Conservation (phyloP, 805 yeast genomes). For the Zygosaccharomyces kombuchaensis region DNA sequence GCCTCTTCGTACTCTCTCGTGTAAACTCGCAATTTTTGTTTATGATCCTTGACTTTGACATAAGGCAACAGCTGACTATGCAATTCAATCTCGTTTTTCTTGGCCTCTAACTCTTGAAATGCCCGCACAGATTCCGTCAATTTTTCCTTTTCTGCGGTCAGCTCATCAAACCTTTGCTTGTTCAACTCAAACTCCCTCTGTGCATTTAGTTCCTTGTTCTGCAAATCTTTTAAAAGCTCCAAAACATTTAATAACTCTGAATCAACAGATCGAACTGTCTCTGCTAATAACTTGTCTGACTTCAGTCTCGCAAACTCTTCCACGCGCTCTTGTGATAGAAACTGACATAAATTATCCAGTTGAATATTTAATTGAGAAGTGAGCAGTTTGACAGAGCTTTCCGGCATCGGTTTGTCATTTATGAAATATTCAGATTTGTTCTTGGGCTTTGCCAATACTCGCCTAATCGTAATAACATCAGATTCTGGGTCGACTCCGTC, state of each 20-base stretch:
- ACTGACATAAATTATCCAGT: slow-evolving; percentile 87
- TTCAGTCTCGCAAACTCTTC: slow-evolving; percentile 83
- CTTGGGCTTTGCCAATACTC: slow-evolving; percentile 42
- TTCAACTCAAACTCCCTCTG: slow-evolving; percentile 38
- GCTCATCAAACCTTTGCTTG: slow-evolving; percentile 29
- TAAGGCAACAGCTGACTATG: slow-evolving; percentile 49
- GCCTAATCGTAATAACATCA: slow-evolving; percentile 37
- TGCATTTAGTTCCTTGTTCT: slow-evolving; percentile 39
- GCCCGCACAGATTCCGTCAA: slow-evolving; percentile 47
- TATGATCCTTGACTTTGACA: slow-evolving; percentile 43
- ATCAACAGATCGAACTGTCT: slow-evolving; percentile 78
- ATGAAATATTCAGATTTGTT: slow-evolving; percentile 51
- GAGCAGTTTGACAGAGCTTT: slow-evolving; percentile 42
- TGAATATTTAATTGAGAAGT: slow-evolving; percentile 64
- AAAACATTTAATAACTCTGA: slow-evolving; percentile 56
- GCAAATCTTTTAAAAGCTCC: slow-evolving; percentile 49
- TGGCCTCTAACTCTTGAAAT: slow-evolving; percentile 44
- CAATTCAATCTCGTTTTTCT: slow-evolving; percentile 42
- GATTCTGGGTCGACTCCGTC: slow-evolving; percentile 23
- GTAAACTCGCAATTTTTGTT: slow-evolving; percentile 25
- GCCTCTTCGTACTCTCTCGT: slow-evolving; percentile 31
- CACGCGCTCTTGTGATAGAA: slow-evolving; percentile 91
- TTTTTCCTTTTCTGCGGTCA: slow-evolving; percentile 36
- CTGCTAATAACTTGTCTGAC: slow-evolving; percentile 67
- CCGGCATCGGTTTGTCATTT: slow-evolving; percentile 41